Percentiles rank a stretch among this genome's conserved stretches.
Evolutionary conservation across 1,284 basidiomycete genomes (phyloP).

Genomic region (Apiotrichum porosum): DNA sequence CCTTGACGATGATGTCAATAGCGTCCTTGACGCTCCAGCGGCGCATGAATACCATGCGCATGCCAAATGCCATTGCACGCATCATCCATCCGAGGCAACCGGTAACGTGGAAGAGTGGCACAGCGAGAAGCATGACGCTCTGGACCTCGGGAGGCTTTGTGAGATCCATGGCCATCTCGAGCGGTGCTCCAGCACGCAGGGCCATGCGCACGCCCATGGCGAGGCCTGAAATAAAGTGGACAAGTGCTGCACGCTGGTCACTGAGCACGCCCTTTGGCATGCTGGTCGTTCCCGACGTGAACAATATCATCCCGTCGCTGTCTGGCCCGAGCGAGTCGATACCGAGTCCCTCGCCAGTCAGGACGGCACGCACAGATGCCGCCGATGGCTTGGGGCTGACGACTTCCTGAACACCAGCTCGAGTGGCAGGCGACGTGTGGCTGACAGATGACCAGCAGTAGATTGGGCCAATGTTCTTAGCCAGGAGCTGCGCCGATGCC

Average conservation of each 20-base stretch:
- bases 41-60: constrained; percentile 35
- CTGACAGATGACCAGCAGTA: neutral
- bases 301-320: constrained; percentile 39
- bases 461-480: neutral
- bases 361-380: neutral
- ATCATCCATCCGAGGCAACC: constrained; percentile 41
- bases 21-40: constrained; percentile 36
- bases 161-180: constrained; percentile 4
- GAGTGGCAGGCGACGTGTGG: neutral
- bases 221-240: constrained; percentile 24
- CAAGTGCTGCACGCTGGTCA: constrained; percentile 34
- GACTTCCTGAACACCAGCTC: neutral
- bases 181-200: neutral
- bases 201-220: constrained; percentile 5
- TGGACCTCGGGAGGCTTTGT: constrained; percentile 13
- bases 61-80: constrained; percentile 34
- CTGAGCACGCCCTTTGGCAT: constrained; percentile 38
- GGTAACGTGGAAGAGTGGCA: constrained; percentile 46
- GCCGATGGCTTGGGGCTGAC: neutral
- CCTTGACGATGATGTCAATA: constrained; percentile 25
- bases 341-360: constrained; percentile 10
- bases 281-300: constrained; percentile 33
- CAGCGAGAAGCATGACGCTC: constrained; percentile 28
- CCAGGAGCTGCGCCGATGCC: neutral
- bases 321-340: constrained; percentile 28